A percentile compares a stretch with the other conserved stretches of the same genome.
phyloP scores from a whole-genome alignment of 2,329 filamentous ascomycete genomes.

The Hypomyces perniciosus region DNA sequence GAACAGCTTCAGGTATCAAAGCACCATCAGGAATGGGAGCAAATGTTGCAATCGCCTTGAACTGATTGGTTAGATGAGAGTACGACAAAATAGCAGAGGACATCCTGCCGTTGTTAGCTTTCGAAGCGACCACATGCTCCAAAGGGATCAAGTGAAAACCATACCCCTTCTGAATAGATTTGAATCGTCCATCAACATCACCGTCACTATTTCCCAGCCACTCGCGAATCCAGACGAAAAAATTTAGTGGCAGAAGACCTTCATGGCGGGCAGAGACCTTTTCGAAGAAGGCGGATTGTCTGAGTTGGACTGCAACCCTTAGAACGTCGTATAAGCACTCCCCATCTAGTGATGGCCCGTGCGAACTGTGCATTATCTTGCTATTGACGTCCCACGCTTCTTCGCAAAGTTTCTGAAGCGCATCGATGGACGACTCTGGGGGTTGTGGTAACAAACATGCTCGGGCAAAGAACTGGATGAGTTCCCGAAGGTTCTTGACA shows the following conservation, averaged over 20 bases:
- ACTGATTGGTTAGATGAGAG: constrained; percentile 3
- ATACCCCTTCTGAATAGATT: constrained; percentile 2
- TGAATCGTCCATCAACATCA: constrained; percentile 2
- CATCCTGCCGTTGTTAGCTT: constrained; percentile 12
- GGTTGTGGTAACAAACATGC: constrained; percentile 4
- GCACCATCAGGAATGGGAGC: constrained; percentile 2
- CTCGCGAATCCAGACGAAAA: constrained; percentile 13
- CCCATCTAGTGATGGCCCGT: constrained; percentile 4
- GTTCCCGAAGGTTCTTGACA: too few species aligned
- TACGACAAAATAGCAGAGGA: constrained; percentile 5
- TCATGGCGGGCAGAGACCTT: constrained; percentile 1
- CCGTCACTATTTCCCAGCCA: constrained; percentile 4
- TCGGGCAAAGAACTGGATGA: neutral
- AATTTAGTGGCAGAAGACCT: neutral
- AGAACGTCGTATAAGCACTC: neutral
- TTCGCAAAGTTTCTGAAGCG: too few species aligned
- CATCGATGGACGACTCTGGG: too few species aligned
- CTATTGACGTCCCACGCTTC: too few species aligned
- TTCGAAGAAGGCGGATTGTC: constrained; percentile 8
- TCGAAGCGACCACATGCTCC: neutral
- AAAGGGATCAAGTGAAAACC: neutral
- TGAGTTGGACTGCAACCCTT: constrained; percentile 7
- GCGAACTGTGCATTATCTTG: neutral
- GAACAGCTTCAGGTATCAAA: neutral
- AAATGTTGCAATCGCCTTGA: constrained; percentile 5